A percentile compares a stretch with the other conserved stretches of the same genome.
Evolutionary conservation across 2,329 filamentous ascomycete genomes (phyloP).

Genomic region (Xylaria sp.): DNA sequence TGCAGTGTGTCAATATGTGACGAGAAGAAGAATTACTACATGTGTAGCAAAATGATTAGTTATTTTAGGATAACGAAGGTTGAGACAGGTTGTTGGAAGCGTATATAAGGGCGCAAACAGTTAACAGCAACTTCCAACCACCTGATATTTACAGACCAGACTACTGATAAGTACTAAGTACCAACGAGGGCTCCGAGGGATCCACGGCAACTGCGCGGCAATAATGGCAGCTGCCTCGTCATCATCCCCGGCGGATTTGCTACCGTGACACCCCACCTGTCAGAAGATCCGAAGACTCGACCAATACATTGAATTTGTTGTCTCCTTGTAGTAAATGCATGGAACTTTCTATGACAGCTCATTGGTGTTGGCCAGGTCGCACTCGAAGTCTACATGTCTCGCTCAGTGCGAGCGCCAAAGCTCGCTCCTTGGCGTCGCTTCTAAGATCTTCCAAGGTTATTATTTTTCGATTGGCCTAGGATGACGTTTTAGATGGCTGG

Average conservation of each 20-base stretch:
- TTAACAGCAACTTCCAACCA: slow-evolving; percentile 44
- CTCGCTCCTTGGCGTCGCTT: neutral
- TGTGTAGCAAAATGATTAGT: neutral
- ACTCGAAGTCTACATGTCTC: slow-evolving; percentile 6
- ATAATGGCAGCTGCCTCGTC: slow-evolving; percentile 37
- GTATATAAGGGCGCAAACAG: slow-evolving; percentile 35
- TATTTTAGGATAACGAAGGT: slow-evolving; percentile 6
- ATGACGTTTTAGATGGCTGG: slow-evolving; percentile 32
- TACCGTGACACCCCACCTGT: slow-evolving; percentile 8
- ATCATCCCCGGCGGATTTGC: slow-evolving; percentile 29
- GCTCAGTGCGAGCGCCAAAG: slow-evolving; percentile 17
- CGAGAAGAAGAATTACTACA: neutral
- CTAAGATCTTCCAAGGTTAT: neutral
- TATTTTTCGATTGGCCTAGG: neutral
- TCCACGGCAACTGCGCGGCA: slow-evolving; percentile 10
- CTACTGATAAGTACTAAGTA: neutral
- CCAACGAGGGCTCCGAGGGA: slow-evolving; percentile 21
- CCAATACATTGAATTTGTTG: neutral
- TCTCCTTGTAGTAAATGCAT: neutral
- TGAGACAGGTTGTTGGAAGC: slow-evolving; percentile 1
- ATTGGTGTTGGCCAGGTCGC: slow-evolving; percentile 18
- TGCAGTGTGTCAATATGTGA: slow-evolving; percentile 14
- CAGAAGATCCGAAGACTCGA: neutral
- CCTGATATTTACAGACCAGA: slow-evolving; percentile 42
- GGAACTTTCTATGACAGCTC: slow-evolving; percentile 3